A percentile compares a stretch with the other conserved stretches of the same genome.
phyloP scores from a whole-genome alignment of 768 basidiomycete species.

The Mycena venus region DNA sequence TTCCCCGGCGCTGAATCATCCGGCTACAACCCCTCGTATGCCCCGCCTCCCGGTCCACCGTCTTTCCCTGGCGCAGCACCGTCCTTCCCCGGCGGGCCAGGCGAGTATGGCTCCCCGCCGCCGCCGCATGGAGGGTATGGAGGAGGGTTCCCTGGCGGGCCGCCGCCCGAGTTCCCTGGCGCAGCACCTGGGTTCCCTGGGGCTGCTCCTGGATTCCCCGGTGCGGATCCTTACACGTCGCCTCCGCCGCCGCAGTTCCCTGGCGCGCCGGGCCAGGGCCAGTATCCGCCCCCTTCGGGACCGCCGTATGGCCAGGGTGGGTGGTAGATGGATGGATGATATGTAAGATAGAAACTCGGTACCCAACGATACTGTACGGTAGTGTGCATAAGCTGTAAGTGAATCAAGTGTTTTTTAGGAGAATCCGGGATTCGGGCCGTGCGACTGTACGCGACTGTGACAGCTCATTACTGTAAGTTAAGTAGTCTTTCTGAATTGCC shows the following conservation, averaged over 20 bases:
- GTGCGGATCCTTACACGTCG: slow-evolving; percentile 42
- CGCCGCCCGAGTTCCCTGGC: slow-evolving; percentile 46
- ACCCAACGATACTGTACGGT: not conserved
- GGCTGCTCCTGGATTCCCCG: slow-evolving; percentile 42
- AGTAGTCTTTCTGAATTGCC: no score
- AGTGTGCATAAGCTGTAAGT: not conserved
- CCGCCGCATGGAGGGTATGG: not conserved
- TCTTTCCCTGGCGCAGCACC: slow-evolving; percentile 48
- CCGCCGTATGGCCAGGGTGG: slow-evolving; percentile 29
- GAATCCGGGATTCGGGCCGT: no score
- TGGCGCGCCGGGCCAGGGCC: slow-evolving; percentile 12
- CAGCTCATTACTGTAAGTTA: no score
- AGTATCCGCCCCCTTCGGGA: slow-evolving; percentile 22
- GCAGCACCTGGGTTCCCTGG: slow-evolving; percentile 35
- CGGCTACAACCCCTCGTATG: slow-evolving; percentile 52
- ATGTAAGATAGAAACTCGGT: not conserved
- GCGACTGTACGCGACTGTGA: no score
- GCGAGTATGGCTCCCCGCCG: slow-evolving; percentile 15
- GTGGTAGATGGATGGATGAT: not conserved
- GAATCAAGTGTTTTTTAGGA: no score
- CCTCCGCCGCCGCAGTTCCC: slow-evolving; percentile 29
- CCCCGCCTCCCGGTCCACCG: slow-evolving; percentile 42
- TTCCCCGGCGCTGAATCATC: slow-evolving; percentile 27
- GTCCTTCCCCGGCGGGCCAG: slow-evolving; percentile 44
- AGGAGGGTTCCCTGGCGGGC: slow-evolving; percentile 35